Evolutionary conservation across 768 basidiomycete genomes (phyloP), one percentile per base, ranked within the genome.

Genomic region (Dioszegia aurantiaca): DNA sequence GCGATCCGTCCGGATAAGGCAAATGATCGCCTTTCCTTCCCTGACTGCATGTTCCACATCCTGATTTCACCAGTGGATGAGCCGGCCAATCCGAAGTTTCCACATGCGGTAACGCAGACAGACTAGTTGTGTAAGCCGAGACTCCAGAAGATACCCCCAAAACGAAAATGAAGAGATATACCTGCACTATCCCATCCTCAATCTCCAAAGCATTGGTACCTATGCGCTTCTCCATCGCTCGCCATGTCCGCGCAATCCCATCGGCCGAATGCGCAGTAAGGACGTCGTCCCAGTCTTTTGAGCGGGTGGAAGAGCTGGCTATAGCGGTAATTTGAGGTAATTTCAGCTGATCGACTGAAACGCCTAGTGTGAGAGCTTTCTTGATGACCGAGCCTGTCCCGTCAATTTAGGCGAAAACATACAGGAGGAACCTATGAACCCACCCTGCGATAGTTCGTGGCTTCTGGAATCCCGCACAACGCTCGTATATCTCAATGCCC

Each of bases 31-130:
- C 94, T 82, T 65, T 83, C 83, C 58, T 92, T 82, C 1, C 95
- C 95, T 3, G 89, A 91, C 76, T 99, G 94, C 85, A 99, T 85
- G 73, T 97, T 99, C 88, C 90, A 98, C 86, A 93, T 86, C 58
- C 84, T 77, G 37, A 98, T 87, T 41, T 75, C 65, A 24, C 81
- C 82, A 0, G 84, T 86, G 1, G 89, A 88, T 1, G 87, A 87
- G 24, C 90, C 85, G 3, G 85, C 90, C 11, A 98, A 76, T 27
- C 88, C 90, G 72, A 97, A 99, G 70, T 98, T 98, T 8, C 95
- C 95, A 71, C 95, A 99, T 0, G 90, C 87, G 3, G 92, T 87
- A 19, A 97, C 87, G 62, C 87, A 89, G 17, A 93, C 88, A 14
- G 87, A 83, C 73, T 77, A 59, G 23, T 55, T 14, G 14, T 28